A percentile compares a stretch with the other conserved stretches of the same genome.
Conservation (phyloP, 1,284 basidiomycete genomes). For the Ceratobasidium sp. region DNA sequence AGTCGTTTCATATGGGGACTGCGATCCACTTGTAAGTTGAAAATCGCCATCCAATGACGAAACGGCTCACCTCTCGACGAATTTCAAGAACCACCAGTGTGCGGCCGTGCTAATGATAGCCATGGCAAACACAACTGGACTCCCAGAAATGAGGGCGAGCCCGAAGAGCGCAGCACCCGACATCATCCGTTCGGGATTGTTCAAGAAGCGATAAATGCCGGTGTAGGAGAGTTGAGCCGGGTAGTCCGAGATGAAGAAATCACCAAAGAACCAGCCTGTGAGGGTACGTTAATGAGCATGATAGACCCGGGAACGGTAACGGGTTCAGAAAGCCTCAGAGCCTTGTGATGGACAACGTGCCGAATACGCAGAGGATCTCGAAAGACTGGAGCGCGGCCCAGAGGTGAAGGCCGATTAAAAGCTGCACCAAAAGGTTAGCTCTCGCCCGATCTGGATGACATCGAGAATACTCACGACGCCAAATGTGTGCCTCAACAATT, state of each 20-base stretch:
- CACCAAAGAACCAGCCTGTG: conserved; percentile 96
- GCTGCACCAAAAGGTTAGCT: conserved; percentile 60
- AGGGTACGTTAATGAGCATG: too few species aligned
- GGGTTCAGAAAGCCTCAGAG: neutral
- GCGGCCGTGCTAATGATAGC: conserved; percentile 86
- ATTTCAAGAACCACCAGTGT: conserved; percentile 92
- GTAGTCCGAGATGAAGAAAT: conserved; percentile 97
- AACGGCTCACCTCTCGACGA: conserved; percentile 84
- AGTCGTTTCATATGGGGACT: conserved; percentile 98
- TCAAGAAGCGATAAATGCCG: conserved; percentile 95
- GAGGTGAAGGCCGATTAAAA: conserved; percentile 87
- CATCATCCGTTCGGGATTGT: conserved; percentile 94
- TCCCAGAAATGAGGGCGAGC: conserved; percentile 89
- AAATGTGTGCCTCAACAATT: conserved; percentile 87
- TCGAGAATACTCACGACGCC: conserved; percentile 72
- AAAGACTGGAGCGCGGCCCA: conserved; percentile 94
- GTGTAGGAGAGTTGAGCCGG: conserved; percentile 93
- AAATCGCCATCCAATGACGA: conserved; percentile 31
- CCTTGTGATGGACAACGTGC: conserved; percentile 58
- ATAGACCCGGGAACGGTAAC: neutral
- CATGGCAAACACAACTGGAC: conserved; percentile 85
- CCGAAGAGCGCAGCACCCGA: conserved; percentile 97
- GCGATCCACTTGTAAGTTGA: conserved; percentile 9
- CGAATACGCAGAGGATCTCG: conserved; percentile 93
- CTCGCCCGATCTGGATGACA: neutral